Evolutionary conservation across 352 stramenopile species (phyloP), one percentile per base, ranked within the genome.

Genomic region (Phytopythium aichiense): DNA sequence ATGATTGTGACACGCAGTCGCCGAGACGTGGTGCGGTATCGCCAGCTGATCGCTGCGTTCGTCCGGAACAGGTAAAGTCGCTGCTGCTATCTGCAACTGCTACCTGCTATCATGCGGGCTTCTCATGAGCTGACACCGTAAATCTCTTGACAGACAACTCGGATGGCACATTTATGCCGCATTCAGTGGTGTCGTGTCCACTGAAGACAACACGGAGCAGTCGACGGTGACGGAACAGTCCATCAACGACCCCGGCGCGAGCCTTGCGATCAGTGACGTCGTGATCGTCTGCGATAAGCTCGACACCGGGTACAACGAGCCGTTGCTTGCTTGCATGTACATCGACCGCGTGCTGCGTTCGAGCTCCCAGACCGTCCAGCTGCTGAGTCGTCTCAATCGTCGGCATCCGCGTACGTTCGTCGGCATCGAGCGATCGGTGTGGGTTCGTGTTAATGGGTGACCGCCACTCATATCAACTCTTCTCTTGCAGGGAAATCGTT

Each of bases 211-310:
- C 25, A 0, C 52, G 22, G 73, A 63, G 15, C 50, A 53, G 37
- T 20, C 54, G 28, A 56, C 57, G 12, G 77, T 88, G 20, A 88
- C 80, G 1, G 84, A 92, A 46, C 72, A 88, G 33, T 89, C 76
- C 1, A 56, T 91, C n/a, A 94, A 91, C 60, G 70, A 66, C 43
- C 76, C 72, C 9, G 69, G 69, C 43, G 64, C 76, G 23, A 80
- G 79, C 4, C 58, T 92, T 16, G 63, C 71, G 6, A 79, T 75
- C 31, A 89, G 80, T 33, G 83, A 92, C 52, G 66, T 93, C 18
- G 77, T 94, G 30, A 84, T 94, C 61, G 86, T 94, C 7, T 94
- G 86, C 69, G 86, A 94, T 56, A 94, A 94, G 56, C 80, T 94
- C 8, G 86, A 94, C 51, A 94, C 86, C 2, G 86, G 86, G 4